Evolutionary conservation across 1,139 yeast genomes (phyloP).

Genomic region (Taphrina communis): DNA sequence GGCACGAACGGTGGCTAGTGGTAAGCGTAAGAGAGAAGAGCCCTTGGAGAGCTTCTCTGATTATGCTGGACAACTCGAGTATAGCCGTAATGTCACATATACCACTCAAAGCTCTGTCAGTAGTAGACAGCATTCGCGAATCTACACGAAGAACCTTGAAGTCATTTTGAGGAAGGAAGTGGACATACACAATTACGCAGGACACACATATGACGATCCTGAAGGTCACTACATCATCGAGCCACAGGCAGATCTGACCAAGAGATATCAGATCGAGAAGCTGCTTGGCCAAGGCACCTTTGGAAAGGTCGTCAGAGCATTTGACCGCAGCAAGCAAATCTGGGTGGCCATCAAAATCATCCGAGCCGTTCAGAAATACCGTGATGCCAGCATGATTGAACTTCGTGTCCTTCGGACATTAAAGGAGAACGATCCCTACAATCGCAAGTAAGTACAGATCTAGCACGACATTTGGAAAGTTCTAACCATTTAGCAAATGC

Average conservation of each 20-base stretch:
- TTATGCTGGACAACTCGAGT: conserved; percentile 11
- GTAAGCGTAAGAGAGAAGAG: conserved; percentile 16
- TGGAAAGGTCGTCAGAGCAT: conserved; percentile 79
- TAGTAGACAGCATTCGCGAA: conserved; percentile 20
- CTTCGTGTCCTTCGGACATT: conserved; percentile 79
- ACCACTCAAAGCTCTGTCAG: conserved; percentile 21
- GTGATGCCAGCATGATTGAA: conserved; percentile 57
- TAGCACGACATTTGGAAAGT: too few relatives aligned
- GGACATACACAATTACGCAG: conserved; percentile 11
- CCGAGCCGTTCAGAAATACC: conserved; percentile 56
- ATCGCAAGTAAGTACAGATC: conserved; percentile 54
- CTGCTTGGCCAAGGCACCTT: conserved; percentile 94
- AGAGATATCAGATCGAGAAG: conserved; percentile 52
- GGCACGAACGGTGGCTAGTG: neutral
- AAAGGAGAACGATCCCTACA: conserved; percentile 69
- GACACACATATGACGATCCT: conserved; percentile 49
- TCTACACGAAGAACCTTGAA: conserved; percentile 14
- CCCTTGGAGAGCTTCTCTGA: conserved; percentile 2
- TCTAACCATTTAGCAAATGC: conserved; percentile 44
- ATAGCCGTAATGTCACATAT: conserved; percentile 16
- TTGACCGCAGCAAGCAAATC: conserved; percentile 59
- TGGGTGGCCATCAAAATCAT: conserved; percentile 91
- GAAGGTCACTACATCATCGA: conserved; percentile 55
- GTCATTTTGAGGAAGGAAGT: conserved; percentile 28
- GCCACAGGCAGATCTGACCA: conserved; percentile 50